Percentiles rank a stretch among this genome's conserved stretches.
Conservation (phyloP, 176 grass and related monocot genomes). For the Aegilops umbellulata region DNA sequence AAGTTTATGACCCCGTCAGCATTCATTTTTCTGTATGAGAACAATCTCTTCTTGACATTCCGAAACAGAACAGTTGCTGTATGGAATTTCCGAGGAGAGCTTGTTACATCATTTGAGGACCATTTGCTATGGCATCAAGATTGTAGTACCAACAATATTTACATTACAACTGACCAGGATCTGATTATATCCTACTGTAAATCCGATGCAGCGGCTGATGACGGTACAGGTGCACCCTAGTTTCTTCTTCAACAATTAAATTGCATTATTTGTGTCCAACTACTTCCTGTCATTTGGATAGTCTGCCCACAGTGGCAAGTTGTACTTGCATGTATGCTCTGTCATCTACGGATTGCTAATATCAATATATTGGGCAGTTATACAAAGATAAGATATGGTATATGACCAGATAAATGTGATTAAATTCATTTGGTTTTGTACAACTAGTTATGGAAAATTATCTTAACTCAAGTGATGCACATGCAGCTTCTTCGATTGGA, state of each 20-base stretch:
- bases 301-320: not conserved
- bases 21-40: slow-evolving; percentile 98
- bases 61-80: slow-evolving; percentile 92
- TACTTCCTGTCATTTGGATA: slow-evolving; percentile 1
- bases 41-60: slow-evolving; percentile 99
- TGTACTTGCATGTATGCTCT: not conserved
- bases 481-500: slow-evolving; percentile 60
- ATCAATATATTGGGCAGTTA: not conserved
- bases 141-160: slow-evolving; percentile 73
- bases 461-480: not conserved
- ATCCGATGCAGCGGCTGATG: slow-evolving; percentile 46
- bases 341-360: not conserved
- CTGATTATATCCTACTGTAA: slow-evolving; percentile 99
- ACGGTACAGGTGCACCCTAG: slow-evolving; percentile 45
- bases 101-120: slow-evolving; percentile 96
- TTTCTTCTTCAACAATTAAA: slow-evolving; percentile 1
- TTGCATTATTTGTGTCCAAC: not conserved
- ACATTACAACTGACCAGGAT: slow-evolving; percentile 95
- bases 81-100: slow-evolving; percentile 96
- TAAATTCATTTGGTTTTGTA: not conserved
- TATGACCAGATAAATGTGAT: not conserved
- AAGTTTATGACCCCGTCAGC: slow-evolving; percentile 94
- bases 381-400: not conserved
- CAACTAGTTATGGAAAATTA: not conserved
- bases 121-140: slow-evolving; percentile 98